Base-by-base conservation (phyloP, 2,329 filamentous ascomycete genomes). In the Fusarium neocosmosporiellum region DNA sequence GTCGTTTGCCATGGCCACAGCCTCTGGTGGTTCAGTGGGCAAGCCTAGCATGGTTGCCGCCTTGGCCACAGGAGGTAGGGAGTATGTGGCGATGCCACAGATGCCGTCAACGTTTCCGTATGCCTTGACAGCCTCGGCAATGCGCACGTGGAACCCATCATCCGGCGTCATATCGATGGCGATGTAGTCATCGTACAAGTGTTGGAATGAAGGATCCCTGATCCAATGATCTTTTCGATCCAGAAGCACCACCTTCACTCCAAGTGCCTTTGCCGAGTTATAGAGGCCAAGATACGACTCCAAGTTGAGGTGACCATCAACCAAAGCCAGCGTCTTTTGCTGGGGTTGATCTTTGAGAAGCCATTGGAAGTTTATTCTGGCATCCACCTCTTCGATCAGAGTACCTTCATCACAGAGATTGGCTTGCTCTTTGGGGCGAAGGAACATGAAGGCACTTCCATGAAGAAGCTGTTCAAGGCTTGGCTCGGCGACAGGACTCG, bases 261-360 rank as follows among this genome's bases (percentile, higher is more conserved):
- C 54, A 36, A 58, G 54, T n/a, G 54, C 54, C 54, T 37, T 58
- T 27, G 54, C 54, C 18, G 54, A 58, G 54, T 29, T 58, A 22
- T 58, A 58, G 4, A 58, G 54, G 20, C 54, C 54, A 27, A 58
- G 54, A 36, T 58, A 58, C 1, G 54, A 58, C 34, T 58, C 54
- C 54, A 58, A 58, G 54, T 58, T 58, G 31, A 58, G 33, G 34
- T 58, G 54, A 16, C 54, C 54, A 11, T 58, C 54, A 24, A 58
- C 54, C 34, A 58, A 29, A 14, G 54, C 54, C 34, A 58, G 20
- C 14, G 54, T 58, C 54, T 58, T 58, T 36, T 36, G 54, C 20
- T 37, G 54, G 16, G 54, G 54, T 18, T 58, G 16, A 13, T 39
- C 22, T 24, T 36, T 9, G n/a, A 58, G 54, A 9, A 58, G 54